Evolutionary conservation across 768 basidiomycete species (phyloP), one percentile per base, ranked within the genome.

Genomic region (Suillus paluster): DNA sequence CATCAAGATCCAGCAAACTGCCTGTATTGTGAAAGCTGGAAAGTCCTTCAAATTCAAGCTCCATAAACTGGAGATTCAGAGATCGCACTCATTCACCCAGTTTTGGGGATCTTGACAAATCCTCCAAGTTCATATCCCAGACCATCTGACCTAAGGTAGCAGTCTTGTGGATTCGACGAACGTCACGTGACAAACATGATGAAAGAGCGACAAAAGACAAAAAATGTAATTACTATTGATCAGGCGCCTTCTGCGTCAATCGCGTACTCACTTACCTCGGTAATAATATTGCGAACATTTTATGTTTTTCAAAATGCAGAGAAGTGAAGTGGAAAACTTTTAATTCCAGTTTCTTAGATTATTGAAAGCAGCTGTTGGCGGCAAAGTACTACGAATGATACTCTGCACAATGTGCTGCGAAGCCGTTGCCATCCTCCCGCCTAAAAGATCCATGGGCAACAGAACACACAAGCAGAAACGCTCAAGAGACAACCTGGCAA

Each of bases 11-110:
- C 88, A 90, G 60, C 89, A 88, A 63, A 66, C 83, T 7, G 83
- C 78, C 4, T 75, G 78, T 3, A 64, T 88, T 17, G 71, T 73
- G 7, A 64, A 73, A 25, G 66, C 58, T 65, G 57, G 33, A 0
- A 61, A 58, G 1, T 8, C n/a, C 4, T 81, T 76, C 58, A 71
- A 63, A 5, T 72, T 92, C n/a, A 68, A 70, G 4, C 80, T 92
- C 2, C 83, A 87, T 39, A 80, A 79, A 17, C 80, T 88, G 62
- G 83, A 86, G 63, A 84, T 82, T 63, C 78, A 81, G 14, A 80
- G 84, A 0, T 92, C 91, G 0, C 81, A 86, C 66, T 81, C 88
- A 0, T 86, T 91, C 49, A 85, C 87, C 0, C 83, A 91, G 0
- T 85, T 77, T 60, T 80, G 88, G 17, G 88, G 89, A 0, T 91